phyloP scores from a whole-genome alignment of 495 filamentous ascomycete species.

The Polyplosphaeria fusca region DNA sequence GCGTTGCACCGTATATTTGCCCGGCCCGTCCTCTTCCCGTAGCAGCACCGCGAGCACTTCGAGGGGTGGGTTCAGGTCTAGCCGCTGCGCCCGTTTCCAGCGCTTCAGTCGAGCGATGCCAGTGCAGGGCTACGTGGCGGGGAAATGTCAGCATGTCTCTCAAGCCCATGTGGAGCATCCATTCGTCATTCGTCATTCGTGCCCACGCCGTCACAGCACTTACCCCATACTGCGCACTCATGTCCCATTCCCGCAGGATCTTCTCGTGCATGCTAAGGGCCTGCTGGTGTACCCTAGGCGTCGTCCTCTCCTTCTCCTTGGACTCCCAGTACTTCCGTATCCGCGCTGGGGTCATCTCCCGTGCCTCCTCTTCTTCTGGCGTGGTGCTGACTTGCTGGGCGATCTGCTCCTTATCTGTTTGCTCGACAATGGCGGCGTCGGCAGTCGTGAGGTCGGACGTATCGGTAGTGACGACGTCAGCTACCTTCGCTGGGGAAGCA shows the following conservation, averaged over 20 bases:
- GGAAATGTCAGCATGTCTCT: slow-evolving; percentile 9
- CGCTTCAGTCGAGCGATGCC: slow-evolving; percentile 78
- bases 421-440: slow-evolving; percentile 47
- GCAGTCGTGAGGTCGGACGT: slow-evolving; percentile 45
- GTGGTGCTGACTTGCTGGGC: slow-evolving; percentile 42
- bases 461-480: slow-evolving; percentile 42
- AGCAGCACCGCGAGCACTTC: slow-evolving; percentile 87
- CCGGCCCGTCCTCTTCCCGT: slow-evolving; percentile 58
- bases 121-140: slow-evolving; percentile 71
- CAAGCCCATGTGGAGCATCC: too few species aligned
- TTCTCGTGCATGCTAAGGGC: slow-evolving; percentile 72
- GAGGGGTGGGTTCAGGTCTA: slow-evolving; percentile 80
- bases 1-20: slow-evolving; percentile 51
- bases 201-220: slow-evolving; percentile 33
- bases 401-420: slow-evolving; percentile 35
- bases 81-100: slow-evolving; percentile 77
- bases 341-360: slow-evolving; percentile 58
- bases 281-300: slow-evolving; percentile 68
- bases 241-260: slow-evolving; percentile 83
- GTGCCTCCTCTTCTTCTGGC: slow-evolving; percentile 55
- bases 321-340: slow-evolving; percentile 69
- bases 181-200: not conserved
- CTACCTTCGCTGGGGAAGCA: slow-evolving; percentile 40
- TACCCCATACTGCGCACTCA: slow-evolving; percentile 85
- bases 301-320: slow-evolving; percentile 59